These are phyloP conservation scores for Yarrowia sp. DNA, from an alignment of 805 yeast species.

Conservation along the genomic window DNA sequence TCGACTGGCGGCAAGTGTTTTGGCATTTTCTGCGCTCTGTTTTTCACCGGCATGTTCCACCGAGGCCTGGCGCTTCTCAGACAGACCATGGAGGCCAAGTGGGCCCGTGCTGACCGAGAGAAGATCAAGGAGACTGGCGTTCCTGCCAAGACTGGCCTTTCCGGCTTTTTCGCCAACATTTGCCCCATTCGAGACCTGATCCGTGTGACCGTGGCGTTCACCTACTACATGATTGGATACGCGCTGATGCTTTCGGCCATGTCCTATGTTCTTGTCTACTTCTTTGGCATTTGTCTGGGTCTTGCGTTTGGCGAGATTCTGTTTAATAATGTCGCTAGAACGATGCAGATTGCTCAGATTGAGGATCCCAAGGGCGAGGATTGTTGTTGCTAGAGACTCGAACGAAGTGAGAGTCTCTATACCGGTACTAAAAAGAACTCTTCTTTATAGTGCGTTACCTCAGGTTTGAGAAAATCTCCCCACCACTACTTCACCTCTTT, in stretches of 20 bases:
- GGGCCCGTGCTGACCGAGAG: slow-evolving; percentile 23
- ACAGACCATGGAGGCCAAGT: slow-evolving; percentile 38
- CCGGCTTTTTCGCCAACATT: slow-evolving; percentile 20
- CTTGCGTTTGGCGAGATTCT: slow-evolving; percentile 32
- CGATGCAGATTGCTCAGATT: slow-evolving; percentile 15
- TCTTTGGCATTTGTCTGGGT: slow-evolving; percentile 36
- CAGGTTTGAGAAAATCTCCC: too few species aligned
- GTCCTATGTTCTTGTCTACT: slow-evolving; percentile 31
- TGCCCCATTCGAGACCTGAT: slow-evolving; percentile 3
- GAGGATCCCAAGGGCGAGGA: slow-evolving; percentile 37
- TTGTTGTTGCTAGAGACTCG: slow-evolving; percentile 20
- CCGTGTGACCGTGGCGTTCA: slow-evolving; percentile 13
- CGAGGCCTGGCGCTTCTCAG: slow-evolving; percentile 29
- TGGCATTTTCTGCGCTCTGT: slow-evolving; percentile 34
- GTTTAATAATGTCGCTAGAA: slow-evolving; percentile 33
- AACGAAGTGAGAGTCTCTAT: neutral
- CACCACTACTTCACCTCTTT: too few species aligned
- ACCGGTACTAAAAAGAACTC: too few species aligned
- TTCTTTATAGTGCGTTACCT: too few species aligned
- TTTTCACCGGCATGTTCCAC: slow-evolving; percentile 37
- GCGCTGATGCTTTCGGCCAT: slow-evolving; percentile 38
- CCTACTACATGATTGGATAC: slow-evolving; percentile 37
- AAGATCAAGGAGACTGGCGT: neutral
- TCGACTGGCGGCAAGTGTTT: slow-evolving; percentile 34
- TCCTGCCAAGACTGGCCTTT: slow-evolving; percentile 20